These are phyloP conservation scores for Aspergillaceae sp. DNA, from an alignment of 2,329 filamentous ascomycete species.

Conservation along the genomic window DNA sequence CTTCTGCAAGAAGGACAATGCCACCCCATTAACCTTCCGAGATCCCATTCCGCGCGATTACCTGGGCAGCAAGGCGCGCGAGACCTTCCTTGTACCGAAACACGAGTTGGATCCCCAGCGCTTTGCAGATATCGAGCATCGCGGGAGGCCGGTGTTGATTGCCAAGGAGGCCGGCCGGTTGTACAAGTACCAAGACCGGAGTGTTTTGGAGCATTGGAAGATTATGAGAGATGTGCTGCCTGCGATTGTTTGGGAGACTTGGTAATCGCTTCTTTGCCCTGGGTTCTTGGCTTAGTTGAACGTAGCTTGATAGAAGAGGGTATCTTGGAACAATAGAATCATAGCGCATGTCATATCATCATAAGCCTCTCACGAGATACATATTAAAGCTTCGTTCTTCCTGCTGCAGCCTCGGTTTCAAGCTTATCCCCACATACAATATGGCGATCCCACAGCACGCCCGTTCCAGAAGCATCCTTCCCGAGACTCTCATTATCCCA, in stretches of 20 bases:
- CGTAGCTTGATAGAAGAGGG: too few species aligned
- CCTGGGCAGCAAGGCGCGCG: conserved; percentile 61
- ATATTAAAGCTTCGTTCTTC: too few species aligned
- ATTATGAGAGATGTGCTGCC: conserved; percentile 86
- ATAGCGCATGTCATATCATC: too few species aligned
- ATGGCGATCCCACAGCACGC: not conserved
- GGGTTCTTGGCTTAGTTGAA: not conserved
- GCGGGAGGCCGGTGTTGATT: conserved; percentile 32
- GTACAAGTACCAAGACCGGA: conserved; percentile 62
- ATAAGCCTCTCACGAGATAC: too few species aligned
- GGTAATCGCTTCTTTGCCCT: conserved; percentile 42
- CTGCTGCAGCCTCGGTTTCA: not conserved
- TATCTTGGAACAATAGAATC: too few species aligned
- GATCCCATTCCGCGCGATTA: conserved; percentile 56
- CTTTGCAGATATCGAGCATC: conserved; percentile 36
- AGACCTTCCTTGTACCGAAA: conserved; percentile 61
- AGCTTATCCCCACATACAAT: conserved; percentile 1
- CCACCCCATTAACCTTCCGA: conserved; percentile 55
- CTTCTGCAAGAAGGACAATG: conserved; percentile 67
- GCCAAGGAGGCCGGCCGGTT: conserved; percentile 55
- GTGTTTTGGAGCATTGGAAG: conserved; percentile 77
- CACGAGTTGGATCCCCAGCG: conserved; percentile 53
- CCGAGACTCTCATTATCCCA: too few species aligned
- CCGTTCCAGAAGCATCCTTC: not conserved
- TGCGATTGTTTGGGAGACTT: conserved; percentile 72